Evolutionary conservation across 257 asterid species (phyloP).

Genomic region (Penstemon davidsonii): DNA sequence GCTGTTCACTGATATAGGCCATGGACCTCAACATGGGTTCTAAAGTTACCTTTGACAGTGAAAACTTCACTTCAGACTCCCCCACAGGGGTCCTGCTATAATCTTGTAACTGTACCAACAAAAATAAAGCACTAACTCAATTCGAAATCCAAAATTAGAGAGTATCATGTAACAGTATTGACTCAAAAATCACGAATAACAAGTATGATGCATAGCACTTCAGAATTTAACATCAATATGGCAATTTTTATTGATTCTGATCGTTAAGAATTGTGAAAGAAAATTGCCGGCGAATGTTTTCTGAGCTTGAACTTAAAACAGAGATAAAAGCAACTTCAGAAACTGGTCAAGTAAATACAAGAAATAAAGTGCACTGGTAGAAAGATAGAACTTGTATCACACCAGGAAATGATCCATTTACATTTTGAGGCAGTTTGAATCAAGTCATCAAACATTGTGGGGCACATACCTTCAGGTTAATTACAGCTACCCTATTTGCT

Average conservation of each 20-base stretch:
- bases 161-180: neutral
- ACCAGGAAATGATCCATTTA: conserved; percentile 15
- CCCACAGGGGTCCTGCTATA: conserved; percentile 53
- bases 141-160: neutral
- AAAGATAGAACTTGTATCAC: neutral
- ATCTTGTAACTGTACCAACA: conserved; percentile 71
- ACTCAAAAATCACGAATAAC: conserved; percentile 16
- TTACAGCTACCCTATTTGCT: conserved; percentile 73
- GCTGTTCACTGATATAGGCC: conserved; percentile 90
- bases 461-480: conserved; percentile 73
- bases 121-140: conserved; percentile 4
- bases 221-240: neutral
- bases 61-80: conserved; percentile 84
- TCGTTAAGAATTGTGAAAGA: neutral
- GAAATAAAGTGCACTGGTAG: neutral
- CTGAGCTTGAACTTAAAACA: conserved; percentile 15
- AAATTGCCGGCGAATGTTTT: neutral
- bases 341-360: neutral
- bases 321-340: conserved; percentile 20
- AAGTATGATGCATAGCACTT: neutral
- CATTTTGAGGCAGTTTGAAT: conserved; percentile 3
- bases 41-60: conserved; percentile 65
- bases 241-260: neutral
- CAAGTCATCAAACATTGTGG: conserved; percentile 22
- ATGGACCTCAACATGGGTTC: conserved; percentile 92